Percentiles rank a stretch among this genome's conserved stretches.
phyloP scores from a whole-genome alignment of 2,329 filamentous ascomycete genomes.

The Aspergillus novofumigatus region DNA sequence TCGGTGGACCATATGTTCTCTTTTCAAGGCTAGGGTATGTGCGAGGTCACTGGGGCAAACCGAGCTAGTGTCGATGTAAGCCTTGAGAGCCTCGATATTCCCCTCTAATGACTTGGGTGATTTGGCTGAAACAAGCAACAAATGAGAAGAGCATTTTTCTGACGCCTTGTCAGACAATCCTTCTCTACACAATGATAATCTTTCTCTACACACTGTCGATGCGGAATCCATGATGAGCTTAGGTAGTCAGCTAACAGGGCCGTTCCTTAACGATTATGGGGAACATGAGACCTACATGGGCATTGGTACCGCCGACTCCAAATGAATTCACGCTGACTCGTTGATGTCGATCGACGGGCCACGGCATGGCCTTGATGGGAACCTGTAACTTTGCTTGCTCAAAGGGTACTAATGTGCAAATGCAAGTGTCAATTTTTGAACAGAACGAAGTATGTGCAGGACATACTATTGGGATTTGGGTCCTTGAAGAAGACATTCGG shows the following conservation, averaged over 20 bases:
- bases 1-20: too few species aligned
- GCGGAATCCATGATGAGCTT: too few species aligned
- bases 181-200: conserved; percentile 1
- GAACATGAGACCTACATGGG: conserved; percentile 16
- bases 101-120: too few species aligned
- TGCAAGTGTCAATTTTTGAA: not conserved
- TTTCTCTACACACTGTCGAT: conserved; percentile 13
- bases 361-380: conserved; percentile 16
- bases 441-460: too few species aligned
- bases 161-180: conserved; percentile 1
- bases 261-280: too few species aligned
- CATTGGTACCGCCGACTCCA: conserved; percentile 38
- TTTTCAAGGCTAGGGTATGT: too few species aligned
- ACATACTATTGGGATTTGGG: conserved; percentile 21
- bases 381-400: conserved; percentile 9
- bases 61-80: too few species aligned
- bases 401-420: conserved; percentile 5
- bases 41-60: too few species aligned
- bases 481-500: conserved; percentile 27
- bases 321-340: conserved; percentile 47
- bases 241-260: too few species aligned
- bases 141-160: too few species aligned
- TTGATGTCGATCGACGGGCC: conserved; percentile 17
- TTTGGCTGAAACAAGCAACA: too few species aligned
- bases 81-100: too few species aligned